phyloP scores from a whole-genome alignment of 2,329 filamentous ascomycete species.

The Colletotrichum cordylinicola region DNA sequence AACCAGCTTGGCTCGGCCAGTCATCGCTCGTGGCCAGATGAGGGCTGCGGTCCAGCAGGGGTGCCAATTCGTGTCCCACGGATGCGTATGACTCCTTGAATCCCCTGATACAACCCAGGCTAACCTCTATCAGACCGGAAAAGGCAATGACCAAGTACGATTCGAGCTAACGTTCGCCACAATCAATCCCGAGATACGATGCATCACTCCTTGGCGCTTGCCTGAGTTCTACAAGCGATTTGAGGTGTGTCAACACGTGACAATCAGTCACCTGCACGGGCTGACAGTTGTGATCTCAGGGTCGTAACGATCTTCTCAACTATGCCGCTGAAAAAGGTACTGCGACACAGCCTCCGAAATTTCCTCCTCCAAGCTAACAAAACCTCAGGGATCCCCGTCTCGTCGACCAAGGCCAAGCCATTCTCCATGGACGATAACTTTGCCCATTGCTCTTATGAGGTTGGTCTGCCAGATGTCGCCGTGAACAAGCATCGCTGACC shows the following conservation, averaged over 20 bases:
- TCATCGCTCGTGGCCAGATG: conserved; percentile 70
- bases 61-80: conserved; percentile 49
- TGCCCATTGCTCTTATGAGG: conserved; percentile 81
- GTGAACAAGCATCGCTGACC: background rate
- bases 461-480: conserved; percentile 58
- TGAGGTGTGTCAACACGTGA: conserved; percentile 22
- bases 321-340: conserved; percentile 65
- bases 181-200: conserved; percentile 52
- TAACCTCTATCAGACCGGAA: conserved; percentile 5
- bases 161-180: conserved; percentile 44
- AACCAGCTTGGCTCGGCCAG: conserved; percentile 67
- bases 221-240: conserved; percentile 75
- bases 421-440: conserved; percentile 47
- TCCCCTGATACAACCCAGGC: background rate
- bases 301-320: conserved; percentile 75
- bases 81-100: conserved; percentile 40
- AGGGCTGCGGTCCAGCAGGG: conserved; percentile 29
- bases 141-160: conserved; percentile 37
- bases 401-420: conserved; percentile 71
- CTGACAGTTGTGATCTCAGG: conserved; percentile 37
- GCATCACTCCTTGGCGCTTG: conserved; percentile 78
- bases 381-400: conserved; percentile 67
- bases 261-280: accelerated
- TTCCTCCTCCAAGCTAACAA: background rate
- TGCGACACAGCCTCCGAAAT: accelerated